A percentile compares a stretch with the other conserved stretches of the same genome.
phyloP scores from a whole-genome alignment of 805 yeast genomes.

The Sugiyamaella lignohabitans region DNA sequence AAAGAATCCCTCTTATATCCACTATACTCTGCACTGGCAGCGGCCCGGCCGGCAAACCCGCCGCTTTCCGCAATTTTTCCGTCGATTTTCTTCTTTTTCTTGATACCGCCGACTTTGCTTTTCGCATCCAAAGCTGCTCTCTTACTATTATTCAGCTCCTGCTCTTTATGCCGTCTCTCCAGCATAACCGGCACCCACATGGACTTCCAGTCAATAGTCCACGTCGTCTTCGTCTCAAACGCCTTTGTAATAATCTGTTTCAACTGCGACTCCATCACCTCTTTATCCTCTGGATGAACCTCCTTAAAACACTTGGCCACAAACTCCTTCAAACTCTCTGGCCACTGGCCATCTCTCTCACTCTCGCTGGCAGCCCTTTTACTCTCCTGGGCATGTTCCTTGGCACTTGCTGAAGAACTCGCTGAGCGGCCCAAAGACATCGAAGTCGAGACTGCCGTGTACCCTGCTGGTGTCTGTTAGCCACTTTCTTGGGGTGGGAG shows the following conservation, averaged over 20 bases:
- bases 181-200: slow-evolving; percentile 43
- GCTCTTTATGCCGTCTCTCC: slow-evolving; percentile 8
- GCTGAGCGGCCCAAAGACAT: neutral
- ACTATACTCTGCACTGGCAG: no score
- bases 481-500: no score
- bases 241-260: slow-evolving; percentile 46
- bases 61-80: neutral
- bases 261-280: slow-evolving; percentile 44
- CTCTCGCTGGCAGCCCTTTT: neutral
- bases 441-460: neutral
- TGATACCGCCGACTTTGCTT: no score
- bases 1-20: no score
- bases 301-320: slow-evolving; percentile 42
- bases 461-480: slow-evolving; percentile 1
- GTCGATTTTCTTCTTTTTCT: neutral
- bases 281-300: slow-evolving; percentile 35
- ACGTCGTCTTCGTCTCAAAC: slow-evolving; percentile 37
- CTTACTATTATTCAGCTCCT: neutral
- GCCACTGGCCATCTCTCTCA: slow-evolving; percentile 38
- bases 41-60: neutral
- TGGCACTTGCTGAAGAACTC: neutral
- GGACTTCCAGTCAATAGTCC: slow-evolving; percentile 47
- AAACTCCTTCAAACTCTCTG: slow-evolving; percentile 46
- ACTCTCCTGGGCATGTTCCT: neutral
- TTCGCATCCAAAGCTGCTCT: neutral